phyloP scores from a whole-genome alignment of 805 yeast genomes.

The Lachancea fermentati region DNA sequence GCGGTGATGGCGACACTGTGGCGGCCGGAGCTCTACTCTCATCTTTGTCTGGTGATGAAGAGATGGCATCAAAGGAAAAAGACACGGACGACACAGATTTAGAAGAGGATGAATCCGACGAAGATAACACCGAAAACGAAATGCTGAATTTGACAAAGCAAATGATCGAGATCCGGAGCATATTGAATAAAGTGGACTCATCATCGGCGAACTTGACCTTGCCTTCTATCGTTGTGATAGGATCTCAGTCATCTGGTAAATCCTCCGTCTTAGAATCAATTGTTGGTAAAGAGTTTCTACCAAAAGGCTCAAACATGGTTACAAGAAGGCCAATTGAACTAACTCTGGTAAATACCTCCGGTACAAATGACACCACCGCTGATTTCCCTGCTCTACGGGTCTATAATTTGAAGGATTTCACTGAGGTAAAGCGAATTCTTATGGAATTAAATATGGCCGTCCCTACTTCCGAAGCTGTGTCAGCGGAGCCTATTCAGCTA shows the following conservation, averaged over 20 bases:
- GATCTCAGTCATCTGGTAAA: conserved; percentile 96
- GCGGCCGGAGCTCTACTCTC: conserved; percentile 34
- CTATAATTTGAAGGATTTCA: conserved; percentile 78
- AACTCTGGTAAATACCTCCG: conserved; percentile 84
- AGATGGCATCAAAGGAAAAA: conserved; percentile 18
- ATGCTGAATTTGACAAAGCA: conserved; percentile 87
- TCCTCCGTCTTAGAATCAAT: conserved; percentile 93
- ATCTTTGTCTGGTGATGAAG: conserved; percentile 14
- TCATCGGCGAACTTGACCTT: conserved; percentile 67
- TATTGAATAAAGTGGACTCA: conserved; percentile 70
- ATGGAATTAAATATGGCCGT: conserved; percentile 90
- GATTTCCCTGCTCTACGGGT: conserved; percentile 89
- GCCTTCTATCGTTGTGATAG: conserved; percentile 94
- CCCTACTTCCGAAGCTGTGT: conserved; percentile 76
- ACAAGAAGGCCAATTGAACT: conserved; percentile 96
- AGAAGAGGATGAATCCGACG: conserved; percentile 48
- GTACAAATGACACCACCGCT: conserved; percentile 73
- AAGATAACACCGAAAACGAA: conserved; percentile 62
- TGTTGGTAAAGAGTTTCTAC: conserved; percentile 96
- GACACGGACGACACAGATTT: conserved; percentile 38
- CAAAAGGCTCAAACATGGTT: conserved; percentile 97
- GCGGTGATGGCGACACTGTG: conserved; percentile 53
- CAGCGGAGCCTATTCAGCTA: conserved; percentile 89
- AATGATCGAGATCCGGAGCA: conserved; percentile 91
- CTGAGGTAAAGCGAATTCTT: conserved; percentile 81